These are phyloP conservation scores for Dipodascopsis tothii DNA, from an alignment of 805 yeast genomes.

Conservation along the genomic window DNA sequence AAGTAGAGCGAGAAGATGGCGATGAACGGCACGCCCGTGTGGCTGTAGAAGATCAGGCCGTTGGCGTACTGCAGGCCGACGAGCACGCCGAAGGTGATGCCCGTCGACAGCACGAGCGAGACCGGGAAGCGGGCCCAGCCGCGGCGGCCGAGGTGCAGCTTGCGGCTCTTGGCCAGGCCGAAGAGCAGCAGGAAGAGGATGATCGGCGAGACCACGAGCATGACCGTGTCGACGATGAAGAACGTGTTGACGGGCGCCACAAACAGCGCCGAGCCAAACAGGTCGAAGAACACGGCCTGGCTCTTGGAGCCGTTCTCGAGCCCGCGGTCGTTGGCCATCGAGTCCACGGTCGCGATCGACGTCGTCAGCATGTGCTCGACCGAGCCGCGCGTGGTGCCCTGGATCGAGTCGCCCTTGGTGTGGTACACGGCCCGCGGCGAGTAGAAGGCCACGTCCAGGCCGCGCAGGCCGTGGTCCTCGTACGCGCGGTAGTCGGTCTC, in stretches of 20 bases:
- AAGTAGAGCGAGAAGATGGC: slow-evolving; percentile 43
- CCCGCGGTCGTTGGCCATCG: slow-evolving; percentile 39
- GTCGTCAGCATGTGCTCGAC: slow-evolving; percentile 79
- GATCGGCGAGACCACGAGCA: slow-evolving; percentile 51
- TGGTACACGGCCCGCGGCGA: slow-evolving; percentile 80
- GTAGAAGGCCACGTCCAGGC: slow-evolving; percentile 83
- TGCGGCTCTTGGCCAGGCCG: slow-evolving; percentile 22
- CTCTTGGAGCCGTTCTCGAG: slow-evolving; percentile 27
- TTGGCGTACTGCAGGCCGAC: slow-evolving; percentile 38
- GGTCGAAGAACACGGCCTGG: slow-evolving; percentile 56
- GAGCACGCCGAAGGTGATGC: slow-evolving; percentile 34
- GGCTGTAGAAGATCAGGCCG: slow-evolving; percentile 47
- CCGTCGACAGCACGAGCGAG: slow-evolving; percentile 42
- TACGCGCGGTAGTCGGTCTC: slow-evolving; percentile 84
- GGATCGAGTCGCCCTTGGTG: slow-evolving; percentile 63
- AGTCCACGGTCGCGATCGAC: slow-evolving; percentile 51
- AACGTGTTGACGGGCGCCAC: slow-evolving; percentile 31
- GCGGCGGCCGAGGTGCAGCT: slow-evolving; percentile 33
- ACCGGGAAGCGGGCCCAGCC: slow-evolving; percentile 53
- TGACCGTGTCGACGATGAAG: slow-evolving; percentile 44
- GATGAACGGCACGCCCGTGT: slow-evolving; percentile 44
- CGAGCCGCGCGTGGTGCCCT: slow-evolving; percentile 56
- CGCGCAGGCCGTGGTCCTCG: slow-evolving; percentile 58
- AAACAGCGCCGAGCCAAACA: slow-evolving; percentile 19
- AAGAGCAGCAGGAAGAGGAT: slow-evolving; percentile 40